Percentiles rank a stretch among this genome's conserved stretches.
These are phyloP conservation scores for Barnettozyma sp. DNA, from an alignment of 805 yeast species.

Conservation along the genomic window DNA sequence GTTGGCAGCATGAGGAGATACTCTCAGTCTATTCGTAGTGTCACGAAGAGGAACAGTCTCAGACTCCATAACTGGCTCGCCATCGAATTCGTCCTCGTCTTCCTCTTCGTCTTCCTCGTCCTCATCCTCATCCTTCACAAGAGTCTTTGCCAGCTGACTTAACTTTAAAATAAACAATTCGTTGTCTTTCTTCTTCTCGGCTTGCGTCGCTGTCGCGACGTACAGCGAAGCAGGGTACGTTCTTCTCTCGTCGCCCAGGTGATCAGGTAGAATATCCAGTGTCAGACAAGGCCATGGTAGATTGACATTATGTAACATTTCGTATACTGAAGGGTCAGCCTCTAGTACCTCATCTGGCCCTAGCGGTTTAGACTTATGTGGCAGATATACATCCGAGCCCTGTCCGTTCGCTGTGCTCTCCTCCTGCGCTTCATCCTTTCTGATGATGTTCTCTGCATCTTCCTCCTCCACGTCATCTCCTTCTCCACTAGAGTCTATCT, in stretches of 20 bases:
- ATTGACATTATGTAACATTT: slow-evolving; percentile 90
- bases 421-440: slow-evolving; percentile 32
- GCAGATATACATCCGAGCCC: slow-evolving; percentile 83
- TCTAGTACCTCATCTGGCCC: slow-evolving; percentile 95
- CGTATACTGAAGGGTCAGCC: slow-evolving; percentile 94
- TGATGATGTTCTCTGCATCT: slow-evolving; percentile 30
- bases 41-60: slow-evolving; percentile 69
- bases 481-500: slow-evolving; percentile 59
- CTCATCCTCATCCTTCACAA: slow-evolving; percentile 75
- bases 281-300: slow-evolving; percentile 97
- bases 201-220: slow-evolving; percentile 90
- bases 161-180: slow-evolving; percentile 81
- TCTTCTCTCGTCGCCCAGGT: slow-evolving; percentile 81
- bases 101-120: slow-evolving; percentile 69
- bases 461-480: slow-evolving; percentile 30
- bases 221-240: slow-evolving; percentile 82
- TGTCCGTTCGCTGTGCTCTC: too few relatives aligned
- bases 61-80: slow-evolving; percentile 83
- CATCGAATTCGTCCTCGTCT: slow-evolving; percentile 64
- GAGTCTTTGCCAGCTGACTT: slow-evolving; percentile 74
- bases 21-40: slow-evolving; percentile 86
- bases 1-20: slow-evolving; percentile 64
- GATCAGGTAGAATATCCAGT: slow-evolving; percentile 81
- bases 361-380: slow-evolving; percentile 81
- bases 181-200: slow-evolving; percentile 78